Evolutionary conservation across 345 rosid species (phyloP), one percentile per base, ranked within the genome.

Genomic region (Cardiospermum halicacabum): DNA sequence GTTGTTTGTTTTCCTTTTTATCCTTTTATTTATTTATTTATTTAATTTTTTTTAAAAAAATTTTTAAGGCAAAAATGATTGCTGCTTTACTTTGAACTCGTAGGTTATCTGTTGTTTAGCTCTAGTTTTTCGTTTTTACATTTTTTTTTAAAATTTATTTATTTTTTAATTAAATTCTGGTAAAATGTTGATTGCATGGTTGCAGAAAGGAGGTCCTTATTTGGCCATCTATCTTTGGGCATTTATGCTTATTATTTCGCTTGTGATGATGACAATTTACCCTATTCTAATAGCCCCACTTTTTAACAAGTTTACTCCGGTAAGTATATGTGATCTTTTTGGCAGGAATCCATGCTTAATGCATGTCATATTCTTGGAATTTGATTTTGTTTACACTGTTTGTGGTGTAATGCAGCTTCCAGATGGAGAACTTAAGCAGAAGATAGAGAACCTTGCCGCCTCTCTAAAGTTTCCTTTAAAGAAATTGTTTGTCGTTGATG

Each of bases 141-240:
- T 22, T 3, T 49, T 55, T 42, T 51, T 58, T 18, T 24, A n/a
- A n/a, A n/a, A n/a, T n/a, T n/a, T n/a, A n/a, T n/a, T n/a, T n/a
- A n/a, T n/a, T n/a, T n/a, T n/a, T n/a, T n/a, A n/a, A n/a, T n/a
- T 16, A 34, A 13, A 25, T 2, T 11, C 18, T 61, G 54, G 12
- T 68, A 59, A n/a, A 66, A n/a, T 72, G 40, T 62, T 69, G 37
- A 48, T 65, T 64, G 31, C 26, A 3, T 59, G 64, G 58, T 73
- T 70, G 72, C 94, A 95, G 97, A 95, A 95, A 81, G 99, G 99
- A 70, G 99, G 99, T 72, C 97, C 96, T 69, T 95, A 95, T 77
- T 80, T 95, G 72, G 97, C 99, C 71, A 89, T 95, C 73, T 95
- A 91, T 72, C 92, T 95, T 13, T 95, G 99, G 99, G 96, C 80